Evolutionary conservation across 2,329 filamentous ascomycete genomes (phyloP).

Genomic region (Scleromitrula shiraiana): DNA sequence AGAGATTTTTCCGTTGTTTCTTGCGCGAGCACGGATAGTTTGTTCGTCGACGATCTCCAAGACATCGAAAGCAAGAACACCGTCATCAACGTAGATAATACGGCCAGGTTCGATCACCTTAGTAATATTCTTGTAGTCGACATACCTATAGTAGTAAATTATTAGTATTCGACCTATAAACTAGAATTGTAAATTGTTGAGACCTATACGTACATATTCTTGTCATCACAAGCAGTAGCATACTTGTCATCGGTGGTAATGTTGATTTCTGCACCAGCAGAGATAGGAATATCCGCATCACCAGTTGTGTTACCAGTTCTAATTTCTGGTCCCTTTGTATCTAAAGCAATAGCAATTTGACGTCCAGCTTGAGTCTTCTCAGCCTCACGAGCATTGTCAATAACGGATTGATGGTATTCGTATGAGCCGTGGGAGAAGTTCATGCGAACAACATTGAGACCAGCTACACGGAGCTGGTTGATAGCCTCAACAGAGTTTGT

Average conservation of each 20-base stretch:
- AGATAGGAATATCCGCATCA: conserved; percentile 72
- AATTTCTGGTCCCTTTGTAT: conserved; percentile 78
- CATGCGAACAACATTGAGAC: conserved; percentile 98
- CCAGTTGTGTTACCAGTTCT: conserved; percentile 67
- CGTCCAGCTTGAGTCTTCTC: conserved; percentile 71
- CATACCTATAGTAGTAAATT: conserved; percentile 52
- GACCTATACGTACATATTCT: conserved; percentile 71
- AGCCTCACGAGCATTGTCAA: conserved; percentile 87
- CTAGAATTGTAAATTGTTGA: neutral
- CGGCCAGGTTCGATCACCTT: conserved; percentile 90
- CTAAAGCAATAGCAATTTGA: conserved; percentile 89
- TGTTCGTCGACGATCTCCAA: conserved; percentile 79
- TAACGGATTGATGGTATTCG: conserved; percentile 97
- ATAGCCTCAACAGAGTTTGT: conserved; percentile 97
- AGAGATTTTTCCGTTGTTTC: conserved; percentile 98
- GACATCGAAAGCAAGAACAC: conserved; percentile 94
- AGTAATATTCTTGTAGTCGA: conserved; percentile 99
- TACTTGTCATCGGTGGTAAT: conserved; percentile 96
- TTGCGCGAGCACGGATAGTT: conserved; percentile 76
- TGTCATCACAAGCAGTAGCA: conserved; percentile 70
- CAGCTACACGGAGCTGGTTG: conserved; percentile 82
- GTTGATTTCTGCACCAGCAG: conserved; percentile 77
- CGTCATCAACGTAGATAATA: conserved; percentile 96
- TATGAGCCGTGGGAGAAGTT: conserved; percentile 96
- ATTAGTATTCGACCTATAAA: neutral